phyloP scores from a whole-genome alignment of 2,329 filamentous ascomycete species.

The Sporothrix euskadiensis region DNA sequence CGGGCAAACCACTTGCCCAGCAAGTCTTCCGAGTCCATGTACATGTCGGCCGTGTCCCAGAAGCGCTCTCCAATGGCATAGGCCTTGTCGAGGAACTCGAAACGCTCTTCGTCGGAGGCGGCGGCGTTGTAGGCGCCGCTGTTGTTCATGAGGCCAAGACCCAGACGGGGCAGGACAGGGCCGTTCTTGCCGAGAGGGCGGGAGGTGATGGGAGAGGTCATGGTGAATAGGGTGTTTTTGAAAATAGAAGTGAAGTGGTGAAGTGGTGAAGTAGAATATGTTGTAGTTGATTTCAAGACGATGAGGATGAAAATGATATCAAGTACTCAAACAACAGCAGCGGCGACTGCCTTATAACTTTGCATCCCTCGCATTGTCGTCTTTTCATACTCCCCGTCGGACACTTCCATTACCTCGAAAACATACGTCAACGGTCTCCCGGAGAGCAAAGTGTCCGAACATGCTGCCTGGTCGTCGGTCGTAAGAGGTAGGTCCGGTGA shows the following conservation, averaged over 20 bases:
- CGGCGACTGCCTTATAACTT: background rate
- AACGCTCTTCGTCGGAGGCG: conserved; percentile 41
- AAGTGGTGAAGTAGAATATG: background rate
- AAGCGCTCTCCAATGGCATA: conserved; percentile 45
- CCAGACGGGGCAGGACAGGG: conserved; percentile 36
- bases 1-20: conserved; percentile 48
- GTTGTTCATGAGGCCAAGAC: conserved; percentile 50
- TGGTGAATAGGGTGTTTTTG: background rate
- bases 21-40: conserved; percentile 47
- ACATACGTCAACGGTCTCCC: background rate
- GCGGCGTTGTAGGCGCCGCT: conserved; percentile 33
- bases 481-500: conserved; percentile 9
- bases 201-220: background rate
- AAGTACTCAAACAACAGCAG: background rate
- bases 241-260: background rate
- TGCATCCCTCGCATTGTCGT: background rate
- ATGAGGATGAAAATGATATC: background rate
- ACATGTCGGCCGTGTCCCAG: conserved; percentile 50
- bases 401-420: background rate
- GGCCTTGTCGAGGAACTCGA: conserved; percentile 47
- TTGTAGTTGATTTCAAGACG: background rate
- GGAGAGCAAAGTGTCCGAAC: background rate
- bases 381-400: background rate
- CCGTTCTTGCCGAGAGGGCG: conserved; percentile 21
- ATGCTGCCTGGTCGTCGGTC: background rate